Evolutionary conservation across 768 basidiomycete genomes (phyloP).

Genomic region (Tulasnella sp.): DNA sequence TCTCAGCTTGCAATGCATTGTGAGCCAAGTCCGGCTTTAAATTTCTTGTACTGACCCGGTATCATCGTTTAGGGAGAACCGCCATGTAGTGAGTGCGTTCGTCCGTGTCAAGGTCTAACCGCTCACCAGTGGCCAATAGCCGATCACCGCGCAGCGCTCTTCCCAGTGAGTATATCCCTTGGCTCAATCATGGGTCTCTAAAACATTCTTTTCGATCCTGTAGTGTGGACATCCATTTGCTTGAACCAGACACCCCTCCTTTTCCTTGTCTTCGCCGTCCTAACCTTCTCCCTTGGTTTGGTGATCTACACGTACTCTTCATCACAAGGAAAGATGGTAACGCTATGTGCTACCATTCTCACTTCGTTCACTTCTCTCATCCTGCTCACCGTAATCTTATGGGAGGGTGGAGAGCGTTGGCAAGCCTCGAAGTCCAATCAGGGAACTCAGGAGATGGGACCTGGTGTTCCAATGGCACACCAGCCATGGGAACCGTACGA

Average conservation of each 20-base stretch:
- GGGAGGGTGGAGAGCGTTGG: conserved; percentile 36
- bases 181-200: background rate
- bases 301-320: conserved; percentile 35
- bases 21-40: background rate
- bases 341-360: conserved; percentile 16
- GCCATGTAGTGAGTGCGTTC: conserved; percentile 34
- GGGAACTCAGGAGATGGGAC: background rate
- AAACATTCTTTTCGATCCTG: background rate
- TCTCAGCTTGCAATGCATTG: conserved; percentile 36
- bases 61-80: conserved; percentile 18
- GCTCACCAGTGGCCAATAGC: conserved; percentile 1
- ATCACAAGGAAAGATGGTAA: conserved; percentile 13
- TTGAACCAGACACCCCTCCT: conserved; percentile 34
- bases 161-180: conserved; percentile 7
- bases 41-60: background rate
- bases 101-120: background rate
- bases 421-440: conserved; percentile 27
- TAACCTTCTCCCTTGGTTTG: conserved; percentile 35
- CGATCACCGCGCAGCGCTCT: conserved; percentile 33
- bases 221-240: conserved; percentile 36
- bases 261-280: conserved; percentile 35
- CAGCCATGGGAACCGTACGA: background rate
- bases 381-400: conserved; percentile 32
- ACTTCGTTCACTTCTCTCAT: conserved; percentile 34
- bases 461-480: background rate